A percentile compares a stretch with the other conserved stretches of the same genome.
Conservation (phyloP, 2,329 filamentous ascomycete species). For the Trichoderma atroviride region DNA sequence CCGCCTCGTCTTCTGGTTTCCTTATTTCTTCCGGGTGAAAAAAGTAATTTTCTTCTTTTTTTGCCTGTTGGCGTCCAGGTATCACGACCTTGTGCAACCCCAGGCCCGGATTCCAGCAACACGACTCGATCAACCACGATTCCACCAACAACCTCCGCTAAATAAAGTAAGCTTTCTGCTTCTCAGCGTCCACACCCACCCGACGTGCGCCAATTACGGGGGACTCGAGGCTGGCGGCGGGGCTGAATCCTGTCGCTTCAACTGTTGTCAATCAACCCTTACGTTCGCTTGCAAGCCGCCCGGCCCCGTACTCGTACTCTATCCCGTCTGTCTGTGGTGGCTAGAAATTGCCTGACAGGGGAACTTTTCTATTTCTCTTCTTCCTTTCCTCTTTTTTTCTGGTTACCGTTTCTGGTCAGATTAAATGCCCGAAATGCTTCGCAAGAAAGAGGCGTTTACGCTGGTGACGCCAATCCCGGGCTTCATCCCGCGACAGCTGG, state of each 20-base stretch:
- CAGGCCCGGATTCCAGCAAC: background rate
- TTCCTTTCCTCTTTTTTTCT: background rate
- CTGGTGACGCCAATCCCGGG: constrained; percentile 70
- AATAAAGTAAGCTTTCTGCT: constrained; percentile 4
- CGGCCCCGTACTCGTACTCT: background rate
- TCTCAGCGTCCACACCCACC: constrained; percentile 14
- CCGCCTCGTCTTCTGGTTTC: background rate
- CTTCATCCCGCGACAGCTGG: constrained; percentile 71
- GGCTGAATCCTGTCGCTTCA: background rate
- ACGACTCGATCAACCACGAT: no score
- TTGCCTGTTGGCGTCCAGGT: background rate
- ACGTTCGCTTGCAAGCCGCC: background rate
- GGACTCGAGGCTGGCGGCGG: constrained; percentile 13
- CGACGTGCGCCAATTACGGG: constrained; percentile 15
- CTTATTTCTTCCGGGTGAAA: background rate
- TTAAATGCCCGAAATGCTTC: constrained; percentile 48
- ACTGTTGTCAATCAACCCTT: background rate
- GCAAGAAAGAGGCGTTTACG: constrained; percentile 67
- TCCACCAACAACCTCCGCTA: constrained; percentile 12
- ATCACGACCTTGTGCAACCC: background rate
- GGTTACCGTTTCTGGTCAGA: background rate
- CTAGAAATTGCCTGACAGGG: background rate
- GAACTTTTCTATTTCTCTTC: background rate
- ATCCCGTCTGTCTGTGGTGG: background rate
- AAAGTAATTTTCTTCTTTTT: background rate